Base-by-base conservation (phyloP, 2,329 filamentous ascomycete species). In the Remersonia thermophila region DNA sequence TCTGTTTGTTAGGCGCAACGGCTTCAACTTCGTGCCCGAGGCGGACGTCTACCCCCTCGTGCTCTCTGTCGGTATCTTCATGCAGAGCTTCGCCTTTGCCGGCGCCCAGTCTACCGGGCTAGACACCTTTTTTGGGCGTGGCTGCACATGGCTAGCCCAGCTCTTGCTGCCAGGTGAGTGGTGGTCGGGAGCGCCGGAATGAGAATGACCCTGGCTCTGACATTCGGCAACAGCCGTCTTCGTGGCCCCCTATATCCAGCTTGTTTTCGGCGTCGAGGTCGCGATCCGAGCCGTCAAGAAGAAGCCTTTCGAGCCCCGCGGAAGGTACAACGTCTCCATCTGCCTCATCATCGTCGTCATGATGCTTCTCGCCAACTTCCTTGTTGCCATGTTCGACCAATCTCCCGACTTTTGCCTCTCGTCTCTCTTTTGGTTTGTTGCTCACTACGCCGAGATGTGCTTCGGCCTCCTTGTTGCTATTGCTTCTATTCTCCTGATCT, bases 381-480 rank as follows among this genome's bases (percentile, higher is more conserved):
- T 77, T 27, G 67, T 77, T 17, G 73, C 75, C 12, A 59, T 69
- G 37, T 61, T 72, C 33, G 58, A 68, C 42, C 64, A 60, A 4
- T 67, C 77, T 30, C 64, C 65, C 5, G 67, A 77, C 44, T 65
- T 68, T 35, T 83, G 79, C 57, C 76, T 81, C 47, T 75, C 74
- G 16, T 76, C 73, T 5, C 61, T 83, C 7, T 73, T 81, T 45
- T 82, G 73, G 73, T 80, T 79, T 42, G 60, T 81, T 29, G 63
- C 70, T 37, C 65, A 62, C 45, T 83, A 75, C 56, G 66, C 73
- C n/a, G 51, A 66, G 11, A 65, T 69, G 4, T 69, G 67, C 39
- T 69, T 82, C 37, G 62, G 61, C 8, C 50, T 80, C 1, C 52
- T 80, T 9, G 54, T 67, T 15, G 51, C 61, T 14, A 61, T 78